A percentile compares a stretch with the other conserved stretches of the same genome.
Conservation (phyloP, 257 asterid genomes). For the Ballota nigra region DNA sequence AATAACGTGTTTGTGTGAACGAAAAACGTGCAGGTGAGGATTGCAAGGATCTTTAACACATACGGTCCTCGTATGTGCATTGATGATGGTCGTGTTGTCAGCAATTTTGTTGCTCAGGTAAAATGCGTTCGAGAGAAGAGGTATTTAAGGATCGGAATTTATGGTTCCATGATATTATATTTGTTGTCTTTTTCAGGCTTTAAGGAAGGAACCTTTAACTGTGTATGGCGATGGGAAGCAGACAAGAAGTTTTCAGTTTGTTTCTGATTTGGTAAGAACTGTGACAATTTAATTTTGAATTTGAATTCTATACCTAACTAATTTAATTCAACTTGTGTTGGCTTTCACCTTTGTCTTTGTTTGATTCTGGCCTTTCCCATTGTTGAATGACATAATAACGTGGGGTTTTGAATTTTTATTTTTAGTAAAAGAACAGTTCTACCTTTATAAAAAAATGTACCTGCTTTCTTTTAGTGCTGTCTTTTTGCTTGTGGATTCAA, state of each 20-base stretch:
- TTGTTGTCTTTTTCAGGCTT: conserved; percentile 54
- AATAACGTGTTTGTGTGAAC: neutral
- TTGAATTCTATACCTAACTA: neutral
- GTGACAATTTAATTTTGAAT: neutral
- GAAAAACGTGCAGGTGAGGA: conserved; percentile 62
- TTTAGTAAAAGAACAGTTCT: neutral
- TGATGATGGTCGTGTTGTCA: conserved; percentile 98
- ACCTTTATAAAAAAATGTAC: neutral
- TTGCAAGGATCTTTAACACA: conserved; percentile 94
- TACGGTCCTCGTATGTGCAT: conserved; percentile 99
- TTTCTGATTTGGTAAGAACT: conserved; percentile 82
- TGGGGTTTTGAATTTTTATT: neutral
- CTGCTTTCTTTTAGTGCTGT: neutral
- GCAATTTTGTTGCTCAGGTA: conserved; percentile 99
- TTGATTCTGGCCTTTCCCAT: neutral
- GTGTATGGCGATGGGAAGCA: conserved; percentile 98
- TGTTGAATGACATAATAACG: neutral
- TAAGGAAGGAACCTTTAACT: conserved; percentile 92
- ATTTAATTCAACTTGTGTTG: neutral
- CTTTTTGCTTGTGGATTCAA: neutral
- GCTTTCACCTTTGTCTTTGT: too few relatives aligned
- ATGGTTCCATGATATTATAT: neutral
- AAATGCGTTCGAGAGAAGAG: neutral
- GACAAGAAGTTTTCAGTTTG: conserved; percentile 93
- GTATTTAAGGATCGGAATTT: neutral